Percentiles rank a stretch among this genome's conserved stretches.
phyloP scores from a whole-genome alignment of 257 asterid species.

The Solanum chaucha region DNA sequence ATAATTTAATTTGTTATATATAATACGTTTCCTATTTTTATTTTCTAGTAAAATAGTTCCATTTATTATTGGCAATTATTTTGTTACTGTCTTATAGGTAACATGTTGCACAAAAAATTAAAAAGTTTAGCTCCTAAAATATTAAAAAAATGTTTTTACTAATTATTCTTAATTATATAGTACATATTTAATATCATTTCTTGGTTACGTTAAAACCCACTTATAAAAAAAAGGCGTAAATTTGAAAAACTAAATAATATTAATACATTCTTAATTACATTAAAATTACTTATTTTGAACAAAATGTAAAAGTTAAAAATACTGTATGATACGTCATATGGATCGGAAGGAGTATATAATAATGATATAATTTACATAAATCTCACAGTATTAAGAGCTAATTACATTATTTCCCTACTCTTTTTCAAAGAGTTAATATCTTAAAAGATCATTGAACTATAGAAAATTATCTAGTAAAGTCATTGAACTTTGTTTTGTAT shows the following conservation, averaged over 20 bases:
- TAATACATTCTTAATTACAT: not conserved
- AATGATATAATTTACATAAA: not conserved
- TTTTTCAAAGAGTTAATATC: no score
- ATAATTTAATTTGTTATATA: not conserved
- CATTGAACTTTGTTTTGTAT: no score
- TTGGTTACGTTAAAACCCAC: not conserved
- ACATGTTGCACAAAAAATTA: not conserved
- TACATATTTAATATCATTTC: not conserved
- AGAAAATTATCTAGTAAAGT: no score
- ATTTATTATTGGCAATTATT: not conserved
- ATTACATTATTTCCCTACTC: fast-evolving
- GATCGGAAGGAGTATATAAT: not conserved
- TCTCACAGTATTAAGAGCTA: not conserved
- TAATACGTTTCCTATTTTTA: not conserved
- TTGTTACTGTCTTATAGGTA: not conserved
- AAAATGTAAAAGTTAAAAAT: not conserved
- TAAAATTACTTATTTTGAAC: not conserved
- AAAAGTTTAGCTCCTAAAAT: no score
- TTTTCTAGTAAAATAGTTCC: not conserved
- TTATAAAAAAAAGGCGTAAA: not conserved
- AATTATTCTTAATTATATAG: not conserved
- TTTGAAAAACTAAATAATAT: not conserved
- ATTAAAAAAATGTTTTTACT: not conserved
- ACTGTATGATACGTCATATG: not conserved
- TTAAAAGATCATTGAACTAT: no score